Evolutionary conservation across 371 early-diverging fungal species (phyloP), one percentile per base, ranked within the genome.

Genomic region (Batrachochytrium dendrobatidis): DNA sequence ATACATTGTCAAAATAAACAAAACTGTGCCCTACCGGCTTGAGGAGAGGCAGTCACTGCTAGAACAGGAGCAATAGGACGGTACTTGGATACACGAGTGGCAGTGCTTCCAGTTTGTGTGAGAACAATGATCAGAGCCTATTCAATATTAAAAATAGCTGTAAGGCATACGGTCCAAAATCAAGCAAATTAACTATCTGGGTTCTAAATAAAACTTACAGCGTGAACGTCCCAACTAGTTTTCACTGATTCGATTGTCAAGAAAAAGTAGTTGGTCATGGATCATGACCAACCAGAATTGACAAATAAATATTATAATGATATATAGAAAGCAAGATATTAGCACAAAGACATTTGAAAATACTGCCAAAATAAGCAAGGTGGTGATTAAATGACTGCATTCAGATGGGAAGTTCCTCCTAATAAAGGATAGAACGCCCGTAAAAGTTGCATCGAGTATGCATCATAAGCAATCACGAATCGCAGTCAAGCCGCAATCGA

Each of bases 1-100:
- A 34, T 20, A 35, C 12, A 33, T 59, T 24, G 25, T 17, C 7
- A 18, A 24, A 7, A 17, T 10, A n/a, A 18, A 33, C 20, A n/a
- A n/a, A n/a, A n/a, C n/a, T n/a, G n/a, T n/a, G n/a, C n/a, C 59
- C 20, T 60, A 69, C 69, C 70, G 45, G 62, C 73, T 55, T 72
- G 74, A 10, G 61, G 62, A 12, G 64, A 66, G 1, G 66, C 24
- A 1, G 79, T 78, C 45, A 78, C 75, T 18, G 72, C 73, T 20
- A 78, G 62, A 7, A 78, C 74, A 17, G 79, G 77, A 12, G 75
- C 77, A 35, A 72, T 73, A 6, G 79, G 79, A 18, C 79, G 64
- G 66, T 76, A 77, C 56, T 78, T 78, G 57, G 67, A 48, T 31
- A 78, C 71, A 12, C 62, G 54, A 3, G 35, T 57, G 17, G 79